Base-by-base conservation (phyloP, 2,329 filamentous ascomycete species). In the Fusarium hainanense region DNA sequence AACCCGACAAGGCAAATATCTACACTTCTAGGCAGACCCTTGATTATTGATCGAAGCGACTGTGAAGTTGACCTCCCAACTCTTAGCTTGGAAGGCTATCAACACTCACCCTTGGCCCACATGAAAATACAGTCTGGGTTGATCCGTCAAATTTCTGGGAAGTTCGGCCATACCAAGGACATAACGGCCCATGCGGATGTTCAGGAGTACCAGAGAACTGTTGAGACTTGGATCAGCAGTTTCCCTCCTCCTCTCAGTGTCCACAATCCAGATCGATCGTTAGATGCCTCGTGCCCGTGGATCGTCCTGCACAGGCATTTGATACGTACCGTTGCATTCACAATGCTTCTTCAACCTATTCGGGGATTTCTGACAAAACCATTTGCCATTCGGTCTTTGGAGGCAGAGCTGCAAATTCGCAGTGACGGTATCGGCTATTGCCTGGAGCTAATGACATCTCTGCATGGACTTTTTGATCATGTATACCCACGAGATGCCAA, bases 241-340 rank as follows among this genome's bases (percentile, higher is more conserved):
- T 79, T 87, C 25, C 84, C 84, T 4, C 70, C 79, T 0, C 75
- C 81, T 0, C 84, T 83, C 56, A 72, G 76, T 14, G 60, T 84
- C 7, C 68, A 76, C 3, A 68, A 81, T 23, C 79, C 84, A 0
- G 83, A 87, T 63, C 80, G 72, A 1, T 77, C 77, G 2, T 75
- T 81, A 43, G 85, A 87, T 59, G 66, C 71, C 7, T 66, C 75
- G 6, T 76, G 82, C 59, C 77, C 79, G 1, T 85, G 84, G 74
- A 79, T 85, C 20, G 74, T 80, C 3, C 76, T 83, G 32, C 85
- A 87, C 52, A 81, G 85, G 10, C 77, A 79, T 47, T 80, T 84
- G 58, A 68, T 87, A 5, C 81, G 84, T 49, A 81, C 78, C 18
- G 80, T 83, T 63, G 77, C 80, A 12, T 81, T 82, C 49, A 80